Evolutionary conservation across 352 stramenopile species (phyloP).

Genomic region (Globisporangium nagaii): DNA sequence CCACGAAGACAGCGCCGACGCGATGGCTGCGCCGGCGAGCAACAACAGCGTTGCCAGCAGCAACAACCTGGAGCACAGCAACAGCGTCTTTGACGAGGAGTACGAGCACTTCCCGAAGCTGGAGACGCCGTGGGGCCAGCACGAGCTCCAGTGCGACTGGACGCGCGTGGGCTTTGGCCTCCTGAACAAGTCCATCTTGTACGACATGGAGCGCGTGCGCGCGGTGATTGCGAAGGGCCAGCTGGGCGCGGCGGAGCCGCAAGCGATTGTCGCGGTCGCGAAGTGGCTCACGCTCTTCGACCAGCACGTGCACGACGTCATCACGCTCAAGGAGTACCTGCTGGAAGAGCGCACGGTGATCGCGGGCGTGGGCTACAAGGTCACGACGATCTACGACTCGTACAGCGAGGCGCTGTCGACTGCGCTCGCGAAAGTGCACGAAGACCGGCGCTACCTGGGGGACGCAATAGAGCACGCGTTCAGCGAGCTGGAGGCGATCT

Average conservation of each 20-base stretch:
- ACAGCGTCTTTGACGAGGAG: conserved; percentile 7
- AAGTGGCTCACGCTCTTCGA: conserved; percentile 66
- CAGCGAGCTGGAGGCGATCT: conserved; percentile 42
- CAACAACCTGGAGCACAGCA: conserved; percentile 5
- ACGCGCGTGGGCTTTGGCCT: conserved; percentile 43
- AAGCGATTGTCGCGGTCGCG: conserved; percentile 45
- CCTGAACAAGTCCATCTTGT: conserved; percentile 50
- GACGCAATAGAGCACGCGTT: conserved; percentile 40
- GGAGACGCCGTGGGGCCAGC: conserved; percentile 38
- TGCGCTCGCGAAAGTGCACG: conserved; percentile 46
- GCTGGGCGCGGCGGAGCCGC: conserved; percentile 38
- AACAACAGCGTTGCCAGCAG: conserved; percentile 2
- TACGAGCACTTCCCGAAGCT: conserved; percentile 23
- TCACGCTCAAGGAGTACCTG: conserved; percentile 62
- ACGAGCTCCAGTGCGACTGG: conserved; percentile 36
- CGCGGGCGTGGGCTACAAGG: conserved; percentile 47
- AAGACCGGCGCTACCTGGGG: conserved; percentile 37
- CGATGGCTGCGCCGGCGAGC: background rate
- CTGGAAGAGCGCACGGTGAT: conserved; percentile 57
- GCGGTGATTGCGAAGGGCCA: conserved; percentile 40
- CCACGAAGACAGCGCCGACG: conserved; percentile 12
- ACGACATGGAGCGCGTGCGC: conserved; percentile 52
- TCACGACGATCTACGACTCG: conserved; percentile 54
- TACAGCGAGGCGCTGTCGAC: conserved; percentile 46
- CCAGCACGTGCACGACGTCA: conserved; percentile 47